A percentile compares a stretch with the other conserved stretches of the same genome.
Conservation (phyloP, 1,139 yeast genomes). For the Hemisphaericaspora xylofermentans region DNA sequence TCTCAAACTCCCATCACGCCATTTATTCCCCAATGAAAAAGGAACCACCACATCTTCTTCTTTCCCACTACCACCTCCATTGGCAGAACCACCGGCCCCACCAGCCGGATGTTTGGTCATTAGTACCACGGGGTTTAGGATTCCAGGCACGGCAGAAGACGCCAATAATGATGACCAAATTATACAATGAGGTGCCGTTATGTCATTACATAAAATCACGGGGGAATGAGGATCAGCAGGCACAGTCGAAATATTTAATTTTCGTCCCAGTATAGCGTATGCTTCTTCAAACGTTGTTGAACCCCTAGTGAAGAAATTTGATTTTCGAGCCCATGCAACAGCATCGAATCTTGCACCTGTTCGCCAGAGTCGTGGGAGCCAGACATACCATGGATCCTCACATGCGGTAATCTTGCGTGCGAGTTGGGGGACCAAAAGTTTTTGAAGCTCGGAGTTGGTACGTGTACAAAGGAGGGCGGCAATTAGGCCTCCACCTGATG, state of each 20-base stretch:
- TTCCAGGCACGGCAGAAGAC: constrained; percentile 82
- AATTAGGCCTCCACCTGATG: constrained; percentile 81
- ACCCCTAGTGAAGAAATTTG: constrained; percentile 70
- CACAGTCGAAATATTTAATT: constrained; percentile 71
- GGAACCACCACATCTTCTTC: constrained; percentile 46
- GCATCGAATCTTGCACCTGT: constrained; percentile 83
- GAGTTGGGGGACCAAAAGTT: constrained; percentile 58
- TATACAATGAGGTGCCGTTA: constrained; percentile 80
- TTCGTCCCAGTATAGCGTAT: constrained; percentile 60
- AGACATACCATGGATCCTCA: constrained; percentile 60
- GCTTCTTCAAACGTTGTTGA: constrained; percentile 74
- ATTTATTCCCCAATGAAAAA: constrained; percentile 69
- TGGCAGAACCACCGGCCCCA: too few species aligned
- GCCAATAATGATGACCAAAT: constrained; percentile 79
- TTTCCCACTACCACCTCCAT: too few species aligned
- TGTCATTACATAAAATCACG: constrained; percentile 71
- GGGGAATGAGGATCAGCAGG: constrained; percentile 86
- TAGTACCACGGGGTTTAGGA: constrained; percentile 75
- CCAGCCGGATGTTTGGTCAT: constrained; percentile 64
- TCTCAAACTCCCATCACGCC: constrained; percentile 74
- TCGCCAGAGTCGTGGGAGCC: constrained; percentile 64
- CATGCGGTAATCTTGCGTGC: constrained; percentile 72
- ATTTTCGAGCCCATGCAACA: constrained; percentile 68
- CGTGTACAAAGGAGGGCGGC: constrained; percentile 74
- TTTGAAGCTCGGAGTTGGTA: constrained; percentile 62